A percentile compares a stretch with the other conserved stretches of the same genome.
Conservation (phyloP, 2,329 filamentous ascomycete species). For the Ramichloridium luteum region DNA sequence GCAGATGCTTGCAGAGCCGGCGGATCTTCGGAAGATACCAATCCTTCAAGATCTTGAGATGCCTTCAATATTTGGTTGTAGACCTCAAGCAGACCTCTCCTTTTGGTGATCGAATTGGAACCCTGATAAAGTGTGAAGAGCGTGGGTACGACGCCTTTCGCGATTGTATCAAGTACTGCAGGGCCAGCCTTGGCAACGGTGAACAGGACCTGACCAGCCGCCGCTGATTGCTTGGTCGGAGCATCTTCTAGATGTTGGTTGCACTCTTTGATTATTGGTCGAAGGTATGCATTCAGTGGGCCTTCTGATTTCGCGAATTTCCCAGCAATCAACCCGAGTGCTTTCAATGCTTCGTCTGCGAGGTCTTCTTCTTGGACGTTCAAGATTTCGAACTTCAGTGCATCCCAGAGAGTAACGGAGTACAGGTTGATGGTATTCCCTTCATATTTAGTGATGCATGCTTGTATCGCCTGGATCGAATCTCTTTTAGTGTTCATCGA, state of each 20-base stretch:
- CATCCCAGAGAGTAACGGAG: slow-evolving; percentile 55
- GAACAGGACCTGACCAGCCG: slow-evolving; percentile 48
- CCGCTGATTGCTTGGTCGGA: slow-evolving; percentile 55
- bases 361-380: slow-evolving; percentile 56
- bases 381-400: slow-evolving; percentile 56
- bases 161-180: slow-evolving; percentile 42
- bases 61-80: slow-evolving; percentile 46
- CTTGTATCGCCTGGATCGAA: slow-evolving; percentile 49
- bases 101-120: slow-evolving; percentile 49
- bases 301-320: slow-evolving; percentile 41
- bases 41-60: slow-evolving; percentile 38
- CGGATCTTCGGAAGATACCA: slow-evolving; percentile 26
- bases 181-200: slow-evolving; percentile 44
- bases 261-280: slow-evolving; percentile 53
- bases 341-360: slow-evolving; percentile 45
- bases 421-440: slow-evolving; percentile 48
- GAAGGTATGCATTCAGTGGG: slow-evolving; percentile 42
- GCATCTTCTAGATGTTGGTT: slow-evolving; percentile 57
- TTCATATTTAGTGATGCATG: slow-evolving; percentile 48
- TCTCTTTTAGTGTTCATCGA: slow-evolving; percentile 58
- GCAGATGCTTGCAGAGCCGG: slow-evolving; percentile 31
- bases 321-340: slow-evolving; percentile 42
- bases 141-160: slow-evolving; percentile 44
- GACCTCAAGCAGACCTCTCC: slow-evolving; percentile 50
- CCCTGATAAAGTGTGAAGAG: slow-evolving; percentile 49